Conservation (phyloP, 352 stramenopile species). For the Pythium biforme region DNA sequence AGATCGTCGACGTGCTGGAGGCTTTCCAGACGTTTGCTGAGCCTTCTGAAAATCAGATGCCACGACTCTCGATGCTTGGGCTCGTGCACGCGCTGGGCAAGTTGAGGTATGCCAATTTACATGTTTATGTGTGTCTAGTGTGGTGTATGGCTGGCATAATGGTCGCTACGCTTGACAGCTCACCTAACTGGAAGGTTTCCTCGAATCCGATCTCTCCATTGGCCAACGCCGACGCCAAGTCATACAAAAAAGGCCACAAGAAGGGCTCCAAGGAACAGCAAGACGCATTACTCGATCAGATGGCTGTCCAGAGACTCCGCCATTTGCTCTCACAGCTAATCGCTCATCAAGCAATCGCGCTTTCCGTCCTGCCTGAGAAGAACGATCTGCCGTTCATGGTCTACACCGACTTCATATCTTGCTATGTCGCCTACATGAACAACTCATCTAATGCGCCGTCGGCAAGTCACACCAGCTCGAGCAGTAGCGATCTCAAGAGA, state of each 20-base stretch:
- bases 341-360: slow-evolving; percentile 28
- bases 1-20: slow-evolving; percentile 56
- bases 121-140: no score
- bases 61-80: slow-evolving; percentile 47
- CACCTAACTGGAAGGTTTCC: neutral
- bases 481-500: neutral
- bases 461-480: neutral
- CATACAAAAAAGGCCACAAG: neutral
- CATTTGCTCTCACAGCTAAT: slow-evolving; percentile 46
- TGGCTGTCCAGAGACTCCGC: slow-evolving; percentile 34
- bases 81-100: slow-evolving; percentile 41
- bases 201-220: neutral
- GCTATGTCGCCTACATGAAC: slow-evolving; percentile 51
- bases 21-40: slow-evolving; percentile 45
- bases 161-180: neutral
- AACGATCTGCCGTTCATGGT: slow-evolving; percentile 42
- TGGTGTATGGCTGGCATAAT: no score
- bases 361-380: slow-evolving; percentile 28
- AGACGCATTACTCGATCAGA: slow-evolving; percentile 2
- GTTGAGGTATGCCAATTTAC: slow-evolving; percentile 35
- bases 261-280: neutral
- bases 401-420: slow-evolving; percentile 70
- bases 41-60: slow-evolving; percentile 11
- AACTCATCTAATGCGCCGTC: slow-evolving; percentile 16
- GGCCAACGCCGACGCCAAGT: neutral